phyloP scores from a whole-genome alignment of 768 basidiomycete species.

The Termitomyces sp. region DNA sequence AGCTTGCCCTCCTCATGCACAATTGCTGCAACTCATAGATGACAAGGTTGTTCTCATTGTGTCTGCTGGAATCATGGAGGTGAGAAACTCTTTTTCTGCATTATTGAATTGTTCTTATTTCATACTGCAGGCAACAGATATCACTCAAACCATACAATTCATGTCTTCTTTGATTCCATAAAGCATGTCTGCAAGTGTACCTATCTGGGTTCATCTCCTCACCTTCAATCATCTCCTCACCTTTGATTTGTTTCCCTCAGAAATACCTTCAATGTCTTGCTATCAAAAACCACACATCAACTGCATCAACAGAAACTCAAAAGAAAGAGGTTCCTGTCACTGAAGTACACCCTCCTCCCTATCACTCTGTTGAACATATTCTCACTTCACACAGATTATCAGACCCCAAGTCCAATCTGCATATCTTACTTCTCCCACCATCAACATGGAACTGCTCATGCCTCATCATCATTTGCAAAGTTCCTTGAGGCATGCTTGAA shows the following conservation, averaged over 20 bases:
- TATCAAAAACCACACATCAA: conserved; percentile 25
- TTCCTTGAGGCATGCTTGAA: no score
- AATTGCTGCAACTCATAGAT: conserved; percentile 69
- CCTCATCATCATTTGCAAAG: no score
- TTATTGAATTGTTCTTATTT: background rate
- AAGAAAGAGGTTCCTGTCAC: conserved; percentile 32
- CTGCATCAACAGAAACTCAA: conserved; percentile 7
- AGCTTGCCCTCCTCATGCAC: conserved; percentile 82
- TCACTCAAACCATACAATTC: conserved; percentile 71
- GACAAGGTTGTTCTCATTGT: conserved; percentile 66
- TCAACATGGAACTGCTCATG: conserved; percentile 30
- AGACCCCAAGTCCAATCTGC: conserved; percentile 80
- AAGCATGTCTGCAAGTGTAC: conserved; percentile 56
- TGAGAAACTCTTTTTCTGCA: conserved; percentile 15
- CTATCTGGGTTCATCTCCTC: conserved; percentile 50
- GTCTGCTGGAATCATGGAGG: conserved; percentile 68
- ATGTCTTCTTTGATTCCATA: conserved; percentile 75
- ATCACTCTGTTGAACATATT: background rate
- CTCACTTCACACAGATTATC: conserved; percentile 45
- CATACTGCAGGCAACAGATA: conserved; percentile 46
- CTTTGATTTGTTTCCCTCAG: conserved; percentile 20
- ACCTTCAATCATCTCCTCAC: background rate
- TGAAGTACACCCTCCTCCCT: conserved; percentile 30
- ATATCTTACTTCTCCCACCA: conserved; percentile 44
- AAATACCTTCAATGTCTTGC: conserved; percentile 50